phyloP scores from a whole-genome alignment of 176 grass and related monocot genomes.

The Dendrocalamus sinicus region DNA sequence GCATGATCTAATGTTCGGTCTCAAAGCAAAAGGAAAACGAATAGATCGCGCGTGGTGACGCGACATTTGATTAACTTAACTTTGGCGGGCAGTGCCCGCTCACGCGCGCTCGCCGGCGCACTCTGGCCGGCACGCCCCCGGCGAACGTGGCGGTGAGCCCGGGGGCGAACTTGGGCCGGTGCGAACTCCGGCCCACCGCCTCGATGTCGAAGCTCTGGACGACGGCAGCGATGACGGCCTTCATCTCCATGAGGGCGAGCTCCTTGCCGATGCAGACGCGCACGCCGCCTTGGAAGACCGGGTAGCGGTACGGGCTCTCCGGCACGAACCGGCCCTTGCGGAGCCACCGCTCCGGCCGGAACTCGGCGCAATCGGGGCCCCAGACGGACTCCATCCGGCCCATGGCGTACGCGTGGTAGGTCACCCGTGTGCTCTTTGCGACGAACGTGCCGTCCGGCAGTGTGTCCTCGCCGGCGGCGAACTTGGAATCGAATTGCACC shows the following conservation, averaged over 20 bases:
- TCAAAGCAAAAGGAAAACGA: constrained; percentile 32
- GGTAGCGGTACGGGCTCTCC: constrained; percentile 79
- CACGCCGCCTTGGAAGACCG: constrained; percentile 86
- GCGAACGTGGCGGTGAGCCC: constrained; percentile 70
- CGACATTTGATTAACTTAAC: constrained; percentile 20
- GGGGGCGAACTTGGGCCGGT: constrained; percentile 61
- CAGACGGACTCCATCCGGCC: constrained; percentile 80
- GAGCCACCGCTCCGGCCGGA: constrained; percentile 76
- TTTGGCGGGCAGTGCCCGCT: constrained; percentile 18
- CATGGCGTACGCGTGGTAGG: constrained; percentile 85
- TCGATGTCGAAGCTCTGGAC: constrained; percentile 71
- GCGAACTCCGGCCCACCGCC: constrained; percentile 47
- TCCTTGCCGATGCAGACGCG: constrained; percentile 88
- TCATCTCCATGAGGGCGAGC: constrained; percentile 89
- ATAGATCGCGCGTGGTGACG: constrained; percentile 6
- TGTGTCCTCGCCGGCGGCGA: constrained; percentile 67
- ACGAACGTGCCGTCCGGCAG: constrained; percentile 76
- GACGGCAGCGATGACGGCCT: constrained; percentile 68
- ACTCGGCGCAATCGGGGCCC: constrained; percentile 74
- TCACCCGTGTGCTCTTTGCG: constrained; percentile 61
- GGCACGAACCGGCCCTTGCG: constrained; percentile 49
- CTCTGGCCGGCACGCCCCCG: constrained; percentile 72
- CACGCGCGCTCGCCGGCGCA: constrained; percentile 45
- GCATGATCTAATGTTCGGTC: constrained; percentile 12
- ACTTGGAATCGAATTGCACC: constrained; percentile 85